Percentiles rank a stretch among this genome's conserved stretches.
Evolutionary conservation across 495 filamentous ascomycete genomes (phyloP).

Genomic region (Aspergillus incahuasiensis): DNA sequence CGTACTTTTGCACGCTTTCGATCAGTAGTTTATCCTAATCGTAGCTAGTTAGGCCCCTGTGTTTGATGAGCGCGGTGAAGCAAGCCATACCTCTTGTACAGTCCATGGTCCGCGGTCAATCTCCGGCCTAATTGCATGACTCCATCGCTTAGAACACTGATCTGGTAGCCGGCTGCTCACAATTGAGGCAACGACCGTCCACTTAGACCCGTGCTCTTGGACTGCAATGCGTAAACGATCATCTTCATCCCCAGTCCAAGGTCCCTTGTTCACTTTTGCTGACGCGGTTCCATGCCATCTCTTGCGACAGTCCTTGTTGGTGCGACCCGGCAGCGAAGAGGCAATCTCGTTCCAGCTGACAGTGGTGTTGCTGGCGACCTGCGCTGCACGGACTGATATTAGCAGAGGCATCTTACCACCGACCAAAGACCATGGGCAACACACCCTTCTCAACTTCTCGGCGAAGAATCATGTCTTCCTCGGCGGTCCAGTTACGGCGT

Average conservation of each 20-base stretch:
- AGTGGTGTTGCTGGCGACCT: not conserved
- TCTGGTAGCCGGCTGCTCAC: not conserved
- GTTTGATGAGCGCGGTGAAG: too few species aligned
- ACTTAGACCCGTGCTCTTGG: not conserved
- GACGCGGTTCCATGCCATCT: not conserved
- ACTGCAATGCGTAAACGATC: not conserved
- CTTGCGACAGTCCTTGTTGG: not conserved
- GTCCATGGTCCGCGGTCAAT: constrained; percentile 1
- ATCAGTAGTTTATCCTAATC: not conserved
- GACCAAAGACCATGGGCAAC: not conserved
- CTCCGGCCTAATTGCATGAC: not conserved
- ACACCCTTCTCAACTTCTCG: not conserved
- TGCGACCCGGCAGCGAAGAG: not conserved
- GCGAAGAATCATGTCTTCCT: not conserved
- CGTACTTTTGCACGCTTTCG: not conserved
- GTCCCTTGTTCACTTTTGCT: not conserved
- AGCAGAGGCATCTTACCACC: not conserved
- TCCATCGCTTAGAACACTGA: constrained; percentile 1
- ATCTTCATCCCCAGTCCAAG: not conserved
- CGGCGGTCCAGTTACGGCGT: not conserved
- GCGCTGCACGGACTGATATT: not conserved
- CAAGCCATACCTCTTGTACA: not conserved
- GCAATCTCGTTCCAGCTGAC: not conserved
- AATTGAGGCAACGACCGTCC: not conserved
- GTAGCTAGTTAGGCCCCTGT: too few species aligned